Conservation (phyloP, 2,329 filamentous ascomycete genomes). For the Paraphoma chrysanthemicola region DNA sequence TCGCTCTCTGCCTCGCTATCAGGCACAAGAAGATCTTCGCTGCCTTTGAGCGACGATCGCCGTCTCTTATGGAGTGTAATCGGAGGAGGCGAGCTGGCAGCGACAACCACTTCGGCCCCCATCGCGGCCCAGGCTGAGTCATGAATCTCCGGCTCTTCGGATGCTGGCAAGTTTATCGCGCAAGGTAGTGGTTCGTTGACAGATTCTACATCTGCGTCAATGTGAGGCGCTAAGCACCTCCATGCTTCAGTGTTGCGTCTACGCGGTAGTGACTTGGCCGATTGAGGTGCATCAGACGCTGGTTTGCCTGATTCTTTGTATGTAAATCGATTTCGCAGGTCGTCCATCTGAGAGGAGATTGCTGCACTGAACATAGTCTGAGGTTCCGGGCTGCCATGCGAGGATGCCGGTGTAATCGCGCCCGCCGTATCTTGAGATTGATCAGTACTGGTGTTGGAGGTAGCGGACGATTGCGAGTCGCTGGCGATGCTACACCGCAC, state of each 20-base stretch:
- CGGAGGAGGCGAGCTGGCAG: conserved; percentile 34
- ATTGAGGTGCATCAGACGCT: conserved; percentile 1
- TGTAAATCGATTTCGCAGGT: conserved; percentile 40
- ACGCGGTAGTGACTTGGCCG: conserved; percentile 8
- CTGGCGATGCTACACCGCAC: conserved; percentile 19
- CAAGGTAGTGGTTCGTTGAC: conserved; percentile 3
- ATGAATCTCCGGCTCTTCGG: conserved; percentile 17
- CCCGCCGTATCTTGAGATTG: conserved; percentile 35
- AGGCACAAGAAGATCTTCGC: conserved; percentile 56
- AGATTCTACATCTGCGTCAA: conserved; percentile 5
- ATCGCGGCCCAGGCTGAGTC: conserved; percentile 35
- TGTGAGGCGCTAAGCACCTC: conserved; percentile 9
- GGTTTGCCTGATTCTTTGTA: conserved; percentile 22
- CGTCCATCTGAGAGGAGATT: conserved; percentile 36
- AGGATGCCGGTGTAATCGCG: conserved; percentile 42
- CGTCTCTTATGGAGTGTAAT: conserved; percentile 26
- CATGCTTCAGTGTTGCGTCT: conserved; percentile 13
- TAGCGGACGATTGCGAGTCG: conserved; percentile 37
- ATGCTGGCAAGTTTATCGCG: conserved; percentile 13
- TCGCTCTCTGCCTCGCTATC: conserved; percentile 52
- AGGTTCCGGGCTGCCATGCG: conserved; percentile 34
- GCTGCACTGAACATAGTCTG: conserved; percentile 33
- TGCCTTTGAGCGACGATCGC: conserved; percentile 46
- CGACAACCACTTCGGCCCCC: conserved; percentile 42
- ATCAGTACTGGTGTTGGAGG: conserved; percentile 28